A percentile compares a stretch with the other conserved stretches of the same genome.
Conservation (phyloP, 2,329 filamentous ascomycete species). For the Monilinia fructicola region DNA sequence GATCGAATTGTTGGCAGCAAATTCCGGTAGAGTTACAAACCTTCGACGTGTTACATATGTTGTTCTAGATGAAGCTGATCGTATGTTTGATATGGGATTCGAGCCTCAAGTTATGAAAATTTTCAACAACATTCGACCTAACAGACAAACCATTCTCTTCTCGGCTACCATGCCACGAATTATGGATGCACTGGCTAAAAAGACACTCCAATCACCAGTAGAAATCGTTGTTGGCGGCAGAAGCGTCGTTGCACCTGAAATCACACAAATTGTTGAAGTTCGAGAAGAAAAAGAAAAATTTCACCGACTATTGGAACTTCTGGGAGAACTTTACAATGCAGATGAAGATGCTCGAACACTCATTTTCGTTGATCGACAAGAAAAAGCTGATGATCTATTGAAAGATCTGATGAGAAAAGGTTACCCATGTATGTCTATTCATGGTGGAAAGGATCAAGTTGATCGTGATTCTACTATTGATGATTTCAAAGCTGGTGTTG, state of each 20-base stretch:
- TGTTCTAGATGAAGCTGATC: constrained; percentile 94
- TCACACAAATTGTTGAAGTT: constrained; percentile 90
- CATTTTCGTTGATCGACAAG: constrained; percentile 90
- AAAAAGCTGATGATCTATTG: constrained; percentile 79
- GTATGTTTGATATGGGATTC: constrained; percentile 99
- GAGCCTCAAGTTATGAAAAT: constrained; percentile 98
- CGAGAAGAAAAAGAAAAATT: constrained; percentile 83
- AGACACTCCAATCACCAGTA: constrained; percentile 79
- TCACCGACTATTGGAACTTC: constrained; percentile 74
- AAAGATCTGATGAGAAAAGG: constrained; percentile 79
- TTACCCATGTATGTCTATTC: constrained; percentile 89
- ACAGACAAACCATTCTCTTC: constrained; percentile 91
- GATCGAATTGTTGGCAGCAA: constrained; percentile 92
- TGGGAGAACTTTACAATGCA: constrained; percentile 81
- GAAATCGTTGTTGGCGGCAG: constrained; percentile 91
- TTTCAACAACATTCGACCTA: constrained; percentile 84
- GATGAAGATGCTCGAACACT: constrained; percentile 89
- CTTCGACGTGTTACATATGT: constrained; percentile 87
- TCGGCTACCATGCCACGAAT: constrained; percentile 94
- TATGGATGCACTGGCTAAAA: constrained; percentile 87
- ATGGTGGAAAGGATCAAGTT: constrained; percentile 90
- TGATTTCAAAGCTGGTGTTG: constrained; percentile 88
- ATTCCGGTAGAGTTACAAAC: constrained; percentile 91
- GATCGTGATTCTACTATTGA: constrained; percentile 89
- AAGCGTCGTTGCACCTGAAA: constrained; percentile 84